phyloP scores from a whole-genome alignment of 139 green algal species.

The Coelastrella sp. region DNA sequence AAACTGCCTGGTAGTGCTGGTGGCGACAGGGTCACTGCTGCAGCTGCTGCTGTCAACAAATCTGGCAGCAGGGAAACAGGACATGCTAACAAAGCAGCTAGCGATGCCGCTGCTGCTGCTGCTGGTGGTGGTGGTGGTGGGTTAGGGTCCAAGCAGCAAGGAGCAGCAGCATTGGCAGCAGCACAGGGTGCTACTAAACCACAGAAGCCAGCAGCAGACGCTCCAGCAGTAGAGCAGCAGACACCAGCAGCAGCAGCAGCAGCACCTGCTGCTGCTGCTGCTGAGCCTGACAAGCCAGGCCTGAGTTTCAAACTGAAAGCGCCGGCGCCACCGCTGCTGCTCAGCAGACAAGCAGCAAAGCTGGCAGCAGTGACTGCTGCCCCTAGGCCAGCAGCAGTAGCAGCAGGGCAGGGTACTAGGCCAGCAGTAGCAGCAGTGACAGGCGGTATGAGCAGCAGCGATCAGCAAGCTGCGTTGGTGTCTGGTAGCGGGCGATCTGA shows the following conservation, averaged over 20 bases:
- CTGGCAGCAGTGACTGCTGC: neutral
- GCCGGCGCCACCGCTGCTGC: neutral
- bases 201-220: neutral
- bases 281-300: neutral
- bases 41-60: no score
- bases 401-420: no score
- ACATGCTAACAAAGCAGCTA: neutral
- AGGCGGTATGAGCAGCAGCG: neutral
- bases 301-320: slow-evolving; percentile 33
- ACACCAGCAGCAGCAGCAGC: neutral
- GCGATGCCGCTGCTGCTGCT: no score
- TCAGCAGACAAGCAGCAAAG: slow-evolving; percentile 10
- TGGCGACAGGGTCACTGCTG: no score
- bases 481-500: no score
- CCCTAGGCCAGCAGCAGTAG: neutral
- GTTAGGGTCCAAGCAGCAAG: neutral
- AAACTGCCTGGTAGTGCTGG: no score
- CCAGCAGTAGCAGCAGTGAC: neutral
- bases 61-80: neutral
- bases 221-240: neutral
- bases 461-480: neutral
- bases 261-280: neutral
- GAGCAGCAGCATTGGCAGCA: neutral
- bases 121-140: no score
- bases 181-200: neutral